Percentiles rank a stretch among this genome's conserved stretches.
phyloP scores from a whole-genome alignment of 495 filamentous ascomycete species.

The Trichoderma orchidacearum region DNA sequence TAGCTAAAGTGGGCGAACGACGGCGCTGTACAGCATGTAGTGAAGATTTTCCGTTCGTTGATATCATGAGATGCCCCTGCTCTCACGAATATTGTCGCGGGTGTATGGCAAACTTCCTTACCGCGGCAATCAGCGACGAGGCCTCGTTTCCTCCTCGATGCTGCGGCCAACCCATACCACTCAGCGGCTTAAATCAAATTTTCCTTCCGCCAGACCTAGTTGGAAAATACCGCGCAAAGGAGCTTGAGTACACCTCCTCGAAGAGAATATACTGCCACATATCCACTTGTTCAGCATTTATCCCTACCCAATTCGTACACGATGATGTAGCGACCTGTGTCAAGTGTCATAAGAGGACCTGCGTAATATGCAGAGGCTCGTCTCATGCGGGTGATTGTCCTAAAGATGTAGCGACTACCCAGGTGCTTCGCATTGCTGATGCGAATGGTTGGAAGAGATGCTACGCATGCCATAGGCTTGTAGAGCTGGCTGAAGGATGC shows the following conservation, averaged over 20 bases:
- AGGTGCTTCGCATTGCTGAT: conserved; percentile 18
- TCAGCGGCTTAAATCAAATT: conserved; percentile 11
- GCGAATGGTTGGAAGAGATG: conserved; percentile 30
- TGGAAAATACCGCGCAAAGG: conserved; percentile 21
- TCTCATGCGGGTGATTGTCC: conserved; percentile 26
- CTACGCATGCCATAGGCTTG: conserved; percentile 18
- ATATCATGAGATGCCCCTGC: conserved; percentile 15
- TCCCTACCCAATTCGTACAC: conserved; percentile 16
- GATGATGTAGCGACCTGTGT: conserved; percentile 25
- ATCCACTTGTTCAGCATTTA: conserved; percentile 29
- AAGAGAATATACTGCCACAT: conserved; percentile 35
- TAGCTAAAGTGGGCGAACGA: background rate
- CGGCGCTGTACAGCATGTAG: conserved; percentile 7
- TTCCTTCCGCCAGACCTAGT: conserved; percentile 18
- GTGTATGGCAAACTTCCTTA: conserved; percentile 29
- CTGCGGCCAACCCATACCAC: conserved; percentile 25
- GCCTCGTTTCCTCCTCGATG: conserved; percentile 39
- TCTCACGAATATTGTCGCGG: conserved; percentile 32
- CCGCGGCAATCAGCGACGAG: conserved; percentile 27
- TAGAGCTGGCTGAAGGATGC: conserved; percentile 30
- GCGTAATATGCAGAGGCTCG: conserved; percentile 36
- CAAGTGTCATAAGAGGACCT: conserved; percentile 25
- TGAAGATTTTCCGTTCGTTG: conserved; percentile 3
- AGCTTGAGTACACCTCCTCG: conserved; percentile 27
- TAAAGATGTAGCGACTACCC: conserved; percentile 18